phyloP scores from a whole-genome alignment of 805 yeast genomes.

The Danielia reshetovae region DNA sequence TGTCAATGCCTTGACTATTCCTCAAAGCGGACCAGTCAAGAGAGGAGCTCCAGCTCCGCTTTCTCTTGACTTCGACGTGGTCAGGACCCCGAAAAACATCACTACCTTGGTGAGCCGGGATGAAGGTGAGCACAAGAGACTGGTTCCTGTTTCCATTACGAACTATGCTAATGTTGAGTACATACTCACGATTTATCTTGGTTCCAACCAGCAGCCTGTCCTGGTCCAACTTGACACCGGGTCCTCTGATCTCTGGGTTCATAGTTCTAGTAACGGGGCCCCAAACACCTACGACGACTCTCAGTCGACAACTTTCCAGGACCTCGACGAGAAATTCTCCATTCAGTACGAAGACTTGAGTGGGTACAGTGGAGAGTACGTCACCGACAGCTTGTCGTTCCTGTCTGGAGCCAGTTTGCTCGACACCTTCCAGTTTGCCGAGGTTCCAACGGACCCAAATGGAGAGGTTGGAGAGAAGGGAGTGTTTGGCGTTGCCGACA shows the following conservation, averaged over 20 bases:
- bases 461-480: constrained; percentile 4
- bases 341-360: constrained; percentile 9
- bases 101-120: too few relatives aligned
- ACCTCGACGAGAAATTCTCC: constrained; percentile 5
- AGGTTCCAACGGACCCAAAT: not conserved
- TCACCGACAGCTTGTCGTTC: constrained; percentile 8
- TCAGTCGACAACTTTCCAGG: not conserved
- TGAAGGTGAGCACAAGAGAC: not conserved
- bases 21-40: not conserved
- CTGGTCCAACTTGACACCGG: constrained; percentile 39
- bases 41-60: constrained; percentile 1
- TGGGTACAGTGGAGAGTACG: constrained; percentile 7
- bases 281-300: constrained; percentile 3
- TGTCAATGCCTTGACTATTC: not conserved
- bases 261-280: not conserved
- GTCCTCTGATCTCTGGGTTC: constrained; percentile 40
- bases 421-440: constrained; percentile 11
- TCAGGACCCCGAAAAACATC: not conserved
- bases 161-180: constrained; percentile 10
- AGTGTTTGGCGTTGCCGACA: constrained; percentile 11
- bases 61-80: constrained; percentile 1
- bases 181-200: constrained; percentile 10
- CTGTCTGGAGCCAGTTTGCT: not conserved
- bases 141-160: not conserved
- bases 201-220: constrained; percentile 13